Evolutionary conservation across 495 filamentous ascomycete species (phyloP).

Genomic region (Chaetomium cochliodes): DNA sequence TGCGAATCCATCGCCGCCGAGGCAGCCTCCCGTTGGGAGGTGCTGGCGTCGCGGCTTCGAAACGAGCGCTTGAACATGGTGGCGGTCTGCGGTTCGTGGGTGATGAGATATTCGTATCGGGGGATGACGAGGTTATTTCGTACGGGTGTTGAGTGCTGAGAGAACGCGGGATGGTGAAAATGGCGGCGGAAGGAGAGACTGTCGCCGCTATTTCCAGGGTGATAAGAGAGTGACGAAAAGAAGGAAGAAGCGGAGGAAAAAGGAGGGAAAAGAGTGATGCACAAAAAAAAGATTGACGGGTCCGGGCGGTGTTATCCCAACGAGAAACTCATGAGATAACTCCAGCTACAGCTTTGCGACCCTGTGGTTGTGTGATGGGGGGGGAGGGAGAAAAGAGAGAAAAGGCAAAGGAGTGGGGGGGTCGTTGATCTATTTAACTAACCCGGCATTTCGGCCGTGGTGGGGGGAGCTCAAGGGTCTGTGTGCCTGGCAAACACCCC

Average conservation of each 20-base stretch:
- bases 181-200: conserved; percentile 32
- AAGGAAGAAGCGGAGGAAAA: conserved; percentile 31
- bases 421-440: conserved; percentile 48
- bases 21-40: conserved; percentile 37
- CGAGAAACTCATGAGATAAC: conserved; percentile 46
- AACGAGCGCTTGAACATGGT: conserved; percentile 86
- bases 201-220: conserved; percentile 22
- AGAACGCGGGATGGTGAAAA: conserved; percentile 36
- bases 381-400: conserved; percentile 40
- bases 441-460: conserved; percentile 24
- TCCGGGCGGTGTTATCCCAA: conserved; percentile 49
- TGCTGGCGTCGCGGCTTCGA: conserved; percentile 54
- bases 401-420: conserved; percentile 30
- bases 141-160: conserved; percentile 31
- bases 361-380: conserved; percentile 51
- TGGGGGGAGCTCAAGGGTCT: conserved; percentile 14
- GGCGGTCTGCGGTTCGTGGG: conserved; percentile 40
- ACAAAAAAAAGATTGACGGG: conserved; percentile 53
- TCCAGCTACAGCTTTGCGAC: conserved; percentile 51
- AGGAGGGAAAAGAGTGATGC: conserved; percentile 42
- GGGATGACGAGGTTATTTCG: conserved; percentile 25
- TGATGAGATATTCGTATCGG: conserved; percentile 18
- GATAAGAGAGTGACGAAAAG: conserved; percentile 52
- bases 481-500: conserved; percentile 22
- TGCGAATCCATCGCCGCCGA: conserved; percentile 38